phyloP scores from a whole-genome alignment of 176 grass and related monocot species.

The Eragrostis nindensis region DNA sequence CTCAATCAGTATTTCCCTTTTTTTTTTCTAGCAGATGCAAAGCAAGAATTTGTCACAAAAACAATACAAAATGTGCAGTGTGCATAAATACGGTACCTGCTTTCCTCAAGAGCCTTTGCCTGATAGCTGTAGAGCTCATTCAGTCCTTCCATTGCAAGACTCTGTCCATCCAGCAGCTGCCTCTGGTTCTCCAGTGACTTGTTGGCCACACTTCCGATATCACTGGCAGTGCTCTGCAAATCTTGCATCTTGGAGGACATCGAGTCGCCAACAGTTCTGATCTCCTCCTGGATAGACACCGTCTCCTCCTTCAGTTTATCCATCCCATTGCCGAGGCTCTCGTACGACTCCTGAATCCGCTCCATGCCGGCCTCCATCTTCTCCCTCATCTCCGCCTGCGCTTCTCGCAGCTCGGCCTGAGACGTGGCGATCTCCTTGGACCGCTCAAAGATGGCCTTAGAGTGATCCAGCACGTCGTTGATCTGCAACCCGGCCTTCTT shows the following conservation, averaged over 20 bases:
- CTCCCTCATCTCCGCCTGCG: conserved; percentile 62
- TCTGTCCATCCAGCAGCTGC: conserved; percentile 66
- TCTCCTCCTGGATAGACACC: conserved; percentile 60
- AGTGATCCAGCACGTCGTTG: conserved; percentile 52
- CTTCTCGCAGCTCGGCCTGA: conserved; percentile 57
- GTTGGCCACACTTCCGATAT: conserved; percentile 51
- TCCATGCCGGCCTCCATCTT: conserved; percentile 61
- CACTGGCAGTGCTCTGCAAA: conserved; percentile 61
- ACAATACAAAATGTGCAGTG: not conserved
- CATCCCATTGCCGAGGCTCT: conserved; percentile 62
- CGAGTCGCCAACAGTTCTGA: conserved; percentile 45
- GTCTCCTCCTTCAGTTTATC: conserved; percentile 63
- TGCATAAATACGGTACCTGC: conserved; percentile 52
- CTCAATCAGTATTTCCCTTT: not conserved
- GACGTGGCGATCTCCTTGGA: conserved; percentile 62
- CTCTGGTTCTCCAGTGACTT: conserved; percentile 81
- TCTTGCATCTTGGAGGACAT: conserved; percentile 72
- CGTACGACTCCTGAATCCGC: conserved; percentile 56
- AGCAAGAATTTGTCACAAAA: not conserved
- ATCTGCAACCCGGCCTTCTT: conserved; percentile 52
- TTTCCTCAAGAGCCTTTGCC: conserved; percentile 74
- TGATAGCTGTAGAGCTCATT: conserved; percentile 60
- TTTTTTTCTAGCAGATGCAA: not conserved
- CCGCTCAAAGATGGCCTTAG: conserved; percentile 47
- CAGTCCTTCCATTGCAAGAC: conserved; percentile 59